A percentile compares a stretch with the other conserved stretches of the same genome.
Conservation (phyloP, 1,284 basidiomycete genomes). For the Heterobasidion parviporum region DNA sequence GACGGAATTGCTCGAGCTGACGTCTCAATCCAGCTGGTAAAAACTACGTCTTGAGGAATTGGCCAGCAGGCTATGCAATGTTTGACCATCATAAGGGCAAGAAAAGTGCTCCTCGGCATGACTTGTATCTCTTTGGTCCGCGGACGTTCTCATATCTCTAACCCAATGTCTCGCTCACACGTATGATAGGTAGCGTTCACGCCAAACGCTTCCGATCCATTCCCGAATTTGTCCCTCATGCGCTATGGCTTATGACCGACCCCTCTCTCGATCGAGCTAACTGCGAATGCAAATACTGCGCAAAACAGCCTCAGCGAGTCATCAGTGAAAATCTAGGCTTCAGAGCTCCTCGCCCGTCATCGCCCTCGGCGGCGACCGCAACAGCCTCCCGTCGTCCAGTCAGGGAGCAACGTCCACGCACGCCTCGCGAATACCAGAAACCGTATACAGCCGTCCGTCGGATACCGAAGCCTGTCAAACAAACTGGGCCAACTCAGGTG, state of each 20-base stretch:
- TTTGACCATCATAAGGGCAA: constrained; percentile 69
- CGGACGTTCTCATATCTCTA: constrained; percentile 1
- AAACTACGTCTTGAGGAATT: constrained; percentile 52
- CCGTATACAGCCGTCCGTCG: constrained; percentile 53
- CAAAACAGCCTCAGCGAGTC: constrained; percentile 55
- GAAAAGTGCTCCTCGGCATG: constrained; percentile 47
- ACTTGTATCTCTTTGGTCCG: constrained; percentile 68
- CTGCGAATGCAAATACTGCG: constrained; percentile 77
- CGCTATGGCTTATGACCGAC: constrained; percentile 66
- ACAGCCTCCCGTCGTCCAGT: neutral
- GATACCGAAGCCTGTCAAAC: constrained; percentile 32
- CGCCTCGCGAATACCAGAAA: constrained; percentile 15
- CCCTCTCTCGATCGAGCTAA: constrained; percentile 33
- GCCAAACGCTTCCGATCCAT: constrained; percentile 61
- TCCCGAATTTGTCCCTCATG: constrained; percentile 76
- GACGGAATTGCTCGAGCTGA: neutral
- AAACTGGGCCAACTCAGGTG: constrained; percentile 35
- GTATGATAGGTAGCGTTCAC: constrained; percentile 30
- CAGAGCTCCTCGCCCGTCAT: constrained; percentile 1
- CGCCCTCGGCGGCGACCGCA: constrained; percentile 1
- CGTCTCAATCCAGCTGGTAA: constrained; percentile 32
- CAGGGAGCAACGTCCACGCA: constrained; percentile 12
- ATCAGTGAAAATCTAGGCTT: constrained; percentile 53
- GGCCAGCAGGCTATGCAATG: constrained; percentile 63
- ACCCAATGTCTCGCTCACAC: neutral